Percentiles rank a stretch among this genome's conserved stretches.
Conservation (phyloP, 345 rosid genomes). For the Eucalyptus marginata region DNA sequence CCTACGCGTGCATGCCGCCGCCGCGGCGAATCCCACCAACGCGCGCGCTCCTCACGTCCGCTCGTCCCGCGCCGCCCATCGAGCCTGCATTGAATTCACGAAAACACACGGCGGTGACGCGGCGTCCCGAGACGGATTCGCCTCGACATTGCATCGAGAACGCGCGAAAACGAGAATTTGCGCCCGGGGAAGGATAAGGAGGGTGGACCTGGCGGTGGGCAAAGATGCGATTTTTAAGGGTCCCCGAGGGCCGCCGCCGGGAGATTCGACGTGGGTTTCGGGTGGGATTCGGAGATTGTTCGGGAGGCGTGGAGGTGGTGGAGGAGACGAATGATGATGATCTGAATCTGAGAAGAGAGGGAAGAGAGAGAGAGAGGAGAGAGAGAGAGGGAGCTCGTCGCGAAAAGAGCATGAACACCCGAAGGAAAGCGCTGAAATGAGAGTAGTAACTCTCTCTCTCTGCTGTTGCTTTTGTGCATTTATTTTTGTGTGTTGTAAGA, state of each 20-base stretch:
- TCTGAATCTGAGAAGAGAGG: not conserved
- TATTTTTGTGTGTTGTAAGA: not conserved
- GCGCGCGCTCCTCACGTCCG: constrained; percentile 5
- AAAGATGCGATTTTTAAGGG: not conserved
- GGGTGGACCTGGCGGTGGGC: not conserved
- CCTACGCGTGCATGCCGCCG: not conserved
- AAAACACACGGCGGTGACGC: not conserved
- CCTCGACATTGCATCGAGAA: not conserved
- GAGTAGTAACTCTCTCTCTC: not conserved
- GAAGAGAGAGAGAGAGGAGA: not conserved
- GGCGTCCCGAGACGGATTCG: not conserved
- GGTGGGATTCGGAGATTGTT: not conserved
- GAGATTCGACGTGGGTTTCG: not conserved
- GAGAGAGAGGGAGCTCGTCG: not conserved
- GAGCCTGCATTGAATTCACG: not conserved
- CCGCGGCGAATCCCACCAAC: not conserved
- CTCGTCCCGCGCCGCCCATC: constrained; percentile 9
- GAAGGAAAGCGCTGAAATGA: not conserved
- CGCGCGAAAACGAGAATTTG: not conserved
- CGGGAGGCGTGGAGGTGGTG: not conserved
- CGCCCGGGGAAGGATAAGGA: not conserved
- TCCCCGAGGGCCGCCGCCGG: not conserved
- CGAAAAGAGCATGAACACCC: not conserved
- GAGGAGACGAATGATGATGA: not conserved
- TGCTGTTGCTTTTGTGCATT: not conserved